These are phyloP conservation scores for Aureobasidium lini DNA, from an alignment of 2,329 filamentous ascomycete genomes.

Conservation along the genomic window DNA sequence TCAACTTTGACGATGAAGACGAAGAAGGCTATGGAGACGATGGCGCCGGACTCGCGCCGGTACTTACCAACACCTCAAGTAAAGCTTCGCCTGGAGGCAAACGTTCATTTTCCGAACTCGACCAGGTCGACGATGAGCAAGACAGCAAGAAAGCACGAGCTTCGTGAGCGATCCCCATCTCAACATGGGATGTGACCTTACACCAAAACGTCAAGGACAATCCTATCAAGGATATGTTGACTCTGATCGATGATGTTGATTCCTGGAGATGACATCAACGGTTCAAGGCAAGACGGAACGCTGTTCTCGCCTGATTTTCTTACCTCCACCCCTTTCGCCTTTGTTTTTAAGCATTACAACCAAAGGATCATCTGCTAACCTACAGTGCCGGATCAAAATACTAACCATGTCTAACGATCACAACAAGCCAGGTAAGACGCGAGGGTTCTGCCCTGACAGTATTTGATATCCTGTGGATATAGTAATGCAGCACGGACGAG, in stretches of 20 bases:
- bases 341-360: slow-evolving; percentile 3
- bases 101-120: slow-evolving; percentile 1
- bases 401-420: not conserved
- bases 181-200: not conserved
- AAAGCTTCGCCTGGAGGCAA: slow-evolving; percentile 5
- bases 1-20: slow-evolving; percentile 19
- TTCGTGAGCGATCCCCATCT: slow-evolving; percentile 9
- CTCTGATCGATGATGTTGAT: not conserved
- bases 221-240: not conserved
- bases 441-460: no score
- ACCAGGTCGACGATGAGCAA: slow-evolving; percentile 14
- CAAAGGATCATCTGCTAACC: not conserved
- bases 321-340: not conserved
- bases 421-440: not conserved
- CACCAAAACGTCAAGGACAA: not conserved
- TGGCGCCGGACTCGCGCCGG: slow-evolving; percentile 11
- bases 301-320: not conserved
- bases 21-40: slow-evolving; percentile 19
- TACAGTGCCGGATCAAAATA: not conserved
- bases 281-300: not conserved
- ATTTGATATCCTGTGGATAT: not conserved
- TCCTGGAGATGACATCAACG: not conserved
- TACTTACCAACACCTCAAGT: slow-evolving; percentile 2
- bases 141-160: slow-evolving; percentile 16
- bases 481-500: not conserved